Evolutionary conservation across 352 stramenopile species (phyloP), one percentile per base, ranked within the genome.

Genomic region (Pythium phragmiticola): DNA sequence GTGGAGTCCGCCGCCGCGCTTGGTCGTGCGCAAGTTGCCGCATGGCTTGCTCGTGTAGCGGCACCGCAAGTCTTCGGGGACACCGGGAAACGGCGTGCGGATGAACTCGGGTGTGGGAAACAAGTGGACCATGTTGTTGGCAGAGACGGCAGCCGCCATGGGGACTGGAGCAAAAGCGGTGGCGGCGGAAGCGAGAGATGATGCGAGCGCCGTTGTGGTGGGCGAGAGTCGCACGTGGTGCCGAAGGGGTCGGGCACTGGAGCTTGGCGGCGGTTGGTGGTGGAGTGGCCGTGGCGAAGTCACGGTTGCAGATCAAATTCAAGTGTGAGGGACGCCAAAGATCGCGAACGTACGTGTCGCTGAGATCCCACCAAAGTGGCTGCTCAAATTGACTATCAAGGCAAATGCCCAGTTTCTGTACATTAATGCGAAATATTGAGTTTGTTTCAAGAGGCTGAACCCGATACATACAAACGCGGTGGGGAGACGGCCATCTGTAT

Each of bases 41-140:
- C 78, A 88, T 0, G 66, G 64, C 39, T 85, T 85, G 59, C 74
- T 79, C 54, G 70, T 71, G 65, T 86, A 86, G 6, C 65, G 72
- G 64, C 77, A 86, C 14, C 72, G 57, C 30, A 81, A 21, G 19
- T 79, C 48, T 34, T 63, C 62, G 39, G 53, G 47, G 2, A 69
- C 62, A 26, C 46, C 61, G 16, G 61, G 61, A 53, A 63, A 68
- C 16, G 60, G 50, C 23, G 58, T 42, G 8, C 47, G 39, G 12
- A 57, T 65, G 58, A 54, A 59, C 39, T 65, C 58, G 21, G 58
- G 23, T 48, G 59, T 57, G 23, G 58, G 13, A 39, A 65, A 59
- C 16, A 65, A 26, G 50, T 65, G 51, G 39, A 65, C 21, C 34
- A 49, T 58, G 58, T 59, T 65, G 58, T 58, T 59, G 23, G 37